These are phyloP conservation scores for Martensiomyces pterosporus DNA, from an alignment of 192 early-diverging fungal genomes.

Conservation along the genomic window DNA sequence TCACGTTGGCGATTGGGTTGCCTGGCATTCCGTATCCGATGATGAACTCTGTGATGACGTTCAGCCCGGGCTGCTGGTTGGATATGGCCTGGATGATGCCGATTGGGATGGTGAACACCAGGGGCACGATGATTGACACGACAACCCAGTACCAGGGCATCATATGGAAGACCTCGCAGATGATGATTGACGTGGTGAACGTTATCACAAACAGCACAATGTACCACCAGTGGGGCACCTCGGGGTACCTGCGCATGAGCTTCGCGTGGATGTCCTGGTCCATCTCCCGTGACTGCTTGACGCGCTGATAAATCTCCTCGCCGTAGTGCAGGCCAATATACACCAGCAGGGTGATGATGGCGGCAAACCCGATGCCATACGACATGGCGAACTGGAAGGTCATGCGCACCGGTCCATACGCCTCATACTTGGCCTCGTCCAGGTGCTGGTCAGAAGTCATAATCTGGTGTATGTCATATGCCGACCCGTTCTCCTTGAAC, in stretches of 20 bases:
- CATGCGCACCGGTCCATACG: slow-evolving; percentile 65
- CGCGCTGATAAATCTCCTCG: slow-evolving; percentile 57
- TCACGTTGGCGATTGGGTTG: slow-evolving; percentile 74
- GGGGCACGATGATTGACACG: slow-evolving; percentile 54
- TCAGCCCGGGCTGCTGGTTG: slow-evolving; percentile 71
- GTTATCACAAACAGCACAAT: slow-evolving; percentile 31
- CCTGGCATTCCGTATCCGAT: slow-evolving; percentile 79
- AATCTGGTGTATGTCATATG: slow-evolving; percentile 57
- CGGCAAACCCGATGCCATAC: slow-evolving; percentile 67
- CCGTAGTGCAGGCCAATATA: slow-evolving; percentile 67
- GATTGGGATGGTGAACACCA: slow-evolving; percentile 71
- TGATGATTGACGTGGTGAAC: slow-evolving; percentile 30
- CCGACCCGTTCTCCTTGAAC: slow-evolving; percentile 54
- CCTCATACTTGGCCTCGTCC: slow-evolving; percentile 57
- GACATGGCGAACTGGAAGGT: slow-evolving; percentile 67
- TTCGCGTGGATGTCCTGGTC: slow-evolving; percentile 68
- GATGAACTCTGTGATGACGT: slow-evolving; percentile 83
- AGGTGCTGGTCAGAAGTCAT: slow-evolving; percentile 55
- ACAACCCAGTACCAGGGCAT: slow-evolving; percentile 71
- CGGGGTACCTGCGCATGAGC: slow-evolving; percentile 69
- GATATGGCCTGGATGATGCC: slow-evolving; percentile 79
- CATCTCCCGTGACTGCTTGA: slow-evolving; percentile 57
- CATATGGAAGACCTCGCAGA: slow-evolving; percentile 50
- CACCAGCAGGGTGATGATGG: slow-evolving; percentile 66
- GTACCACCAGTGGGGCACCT: slow-evolving; percentile 82